phyloP scores from a whole-genome alignment of 768 basidiomycete genomes.

The Tylopilus vinaceipallidus region DNA sequence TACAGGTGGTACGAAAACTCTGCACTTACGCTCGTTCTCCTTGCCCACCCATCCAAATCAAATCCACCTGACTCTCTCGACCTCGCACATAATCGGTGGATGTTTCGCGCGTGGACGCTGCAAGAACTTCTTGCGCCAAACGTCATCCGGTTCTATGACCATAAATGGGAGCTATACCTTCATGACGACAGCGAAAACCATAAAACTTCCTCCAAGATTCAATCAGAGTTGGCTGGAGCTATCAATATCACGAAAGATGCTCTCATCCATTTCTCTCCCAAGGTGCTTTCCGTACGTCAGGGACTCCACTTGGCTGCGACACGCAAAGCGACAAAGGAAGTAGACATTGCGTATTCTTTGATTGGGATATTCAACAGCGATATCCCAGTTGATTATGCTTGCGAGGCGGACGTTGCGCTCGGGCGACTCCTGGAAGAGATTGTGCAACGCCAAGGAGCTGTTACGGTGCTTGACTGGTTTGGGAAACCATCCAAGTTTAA shows the following conservation, averaged over 20 bases:
- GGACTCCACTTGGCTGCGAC: conserved; percentile 14
- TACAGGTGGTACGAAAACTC: conserved; percentile 16
- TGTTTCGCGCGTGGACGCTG: conserved; percentile 14
- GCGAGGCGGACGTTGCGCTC: conserved; percentile 7
- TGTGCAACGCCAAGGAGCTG: conserved; percentile 11
- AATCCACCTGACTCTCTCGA: neutral
- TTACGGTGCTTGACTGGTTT: conserved; percentile 19
- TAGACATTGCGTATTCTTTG: conserved; percentile 14
- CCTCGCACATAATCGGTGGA: conserved; percentile 14
- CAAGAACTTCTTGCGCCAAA: conserved; percentile 14
- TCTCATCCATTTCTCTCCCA: neutral
- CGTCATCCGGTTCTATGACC: conserved; percentile 12
- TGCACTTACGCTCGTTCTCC: conserved; percentile 12
- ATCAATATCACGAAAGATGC: neutral
- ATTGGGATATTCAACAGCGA: conserved; percentile 19
- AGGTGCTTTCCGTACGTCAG: conserved; percentile 1
- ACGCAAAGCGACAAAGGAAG: conserved; percentile 6
- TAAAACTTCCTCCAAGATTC: neutral
- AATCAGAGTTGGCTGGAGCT: neutral
- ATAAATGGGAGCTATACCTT: conserved; percentile 2
- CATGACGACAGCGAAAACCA: neutral
- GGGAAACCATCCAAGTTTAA: conserved; percentile 16
- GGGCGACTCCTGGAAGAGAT: conserved; percentile 14
- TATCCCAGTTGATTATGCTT: neutral
- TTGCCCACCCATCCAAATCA: neutral